phyloP scores from a whole-genome alignment of 192 early-diverging fungal species.

The Funneliformis mosseae region DNA sequence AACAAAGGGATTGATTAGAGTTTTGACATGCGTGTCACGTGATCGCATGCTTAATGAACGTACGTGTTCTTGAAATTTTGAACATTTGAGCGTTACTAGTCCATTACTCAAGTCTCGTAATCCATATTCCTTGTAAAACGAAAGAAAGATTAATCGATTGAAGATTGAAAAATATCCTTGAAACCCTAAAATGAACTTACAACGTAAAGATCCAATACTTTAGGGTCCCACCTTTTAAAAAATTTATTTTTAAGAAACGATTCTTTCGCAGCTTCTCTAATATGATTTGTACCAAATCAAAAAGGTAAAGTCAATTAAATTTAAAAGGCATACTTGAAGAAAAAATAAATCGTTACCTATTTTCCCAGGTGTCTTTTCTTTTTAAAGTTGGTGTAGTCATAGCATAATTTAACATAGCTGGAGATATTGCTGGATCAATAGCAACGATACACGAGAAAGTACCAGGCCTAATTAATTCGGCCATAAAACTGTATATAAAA shows the following conservation, averaged over 20 bases:
- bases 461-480: constrained; percentile 37
- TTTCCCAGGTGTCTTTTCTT: constrained; percentile 51
- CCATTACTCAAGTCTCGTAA: constrained; percentile 45
- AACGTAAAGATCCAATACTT: constrained; percentile 54
- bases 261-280: constrained; percentile 37
- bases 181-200: constrained; percentile 37
- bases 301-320: no score
- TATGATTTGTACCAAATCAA: neutral
- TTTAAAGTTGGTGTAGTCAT: constrained; percentile 34
- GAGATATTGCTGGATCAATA: constrained; percentile 42
- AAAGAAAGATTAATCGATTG: neutral
- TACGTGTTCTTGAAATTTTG: constrained; percentile 50
- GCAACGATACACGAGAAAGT: constrained; percentile 42
- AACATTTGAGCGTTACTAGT: constrained; percentile 47
- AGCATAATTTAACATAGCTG: constrained; percentile 23
- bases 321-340: neutral
- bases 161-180: neutral
- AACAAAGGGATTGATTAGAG: no score
- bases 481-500: constrained; percentile 30
- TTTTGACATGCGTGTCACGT: no score
- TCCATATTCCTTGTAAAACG: constrained; percentile 44
- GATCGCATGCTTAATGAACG: neutral
- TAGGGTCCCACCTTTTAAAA: constrained; percentile 50
- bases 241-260: constrained; percentile 38
- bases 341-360: constrained; percentile 35